phyloP scores from a whole-genome alignment of 306 rosid species.

The Pyrus bretschneideri region DNA sequence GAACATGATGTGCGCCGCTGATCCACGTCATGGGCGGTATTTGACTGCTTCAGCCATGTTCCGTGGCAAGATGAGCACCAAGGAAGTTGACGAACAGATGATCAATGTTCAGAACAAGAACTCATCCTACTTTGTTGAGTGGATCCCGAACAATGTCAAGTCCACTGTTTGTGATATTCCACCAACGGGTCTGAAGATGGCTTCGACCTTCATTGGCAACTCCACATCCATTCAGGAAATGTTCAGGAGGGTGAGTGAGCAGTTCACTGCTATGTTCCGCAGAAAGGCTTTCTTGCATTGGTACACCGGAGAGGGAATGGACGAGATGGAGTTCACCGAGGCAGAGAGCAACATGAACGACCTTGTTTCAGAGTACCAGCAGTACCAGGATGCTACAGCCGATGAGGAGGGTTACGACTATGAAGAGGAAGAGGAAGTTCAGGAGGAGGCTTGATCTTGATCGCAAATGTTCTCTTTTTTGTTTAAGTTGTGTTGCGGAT shows the following conservation, averaged over 20 bases:
- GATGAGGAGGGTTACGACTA: constrained; percentile 53
- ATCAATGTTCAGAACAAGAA: constrained; percentile 66
- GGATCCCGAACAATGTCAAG: constrained; percentile 70
- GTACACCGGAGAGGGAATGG: constrained; percentile 67
- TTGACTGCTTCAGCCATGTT: constrained; percentile 73
- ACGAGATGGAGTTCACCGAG: constrained; percentile 59
- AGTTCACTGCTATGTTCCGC: constrained; percentile 72
- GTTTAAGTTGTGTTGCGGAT: constrained; percentile 18
- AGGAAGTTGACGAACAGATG: constrained; percentile 71
- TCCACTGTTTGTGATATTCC: constrained; percentile 67
- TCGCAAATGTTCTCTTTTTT: background rate
- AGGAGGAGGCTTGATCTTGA: constrained; percentile 35
- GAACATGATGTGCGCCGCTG: constrained; percentile 76
- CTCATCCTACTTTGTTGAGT: constrained; percentile 64
- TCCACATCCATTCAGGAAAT: constrained; percentile 66
- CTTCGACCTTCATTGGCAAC: constrained; percentile 58
- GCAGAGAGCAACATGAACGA: constrained; percentile 67
- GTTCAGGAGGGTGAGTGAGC: constrained; percentile 72
- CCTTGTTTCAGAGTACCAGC: constrained; percentile 59
- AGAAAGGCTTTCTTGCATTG: constrained; percentile 70
- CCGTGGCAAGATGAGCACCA: constrained; percentile 76
- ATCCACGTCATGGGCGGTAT: constrained; percentile 65
- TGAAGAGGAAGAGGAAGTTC: constrained; percentile 48
- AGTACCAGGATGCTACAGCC: constrained; percentile 63
- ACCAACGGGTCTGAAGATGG: constrained; percentile 62